These are phyloP conservation scores for Leonotis leonurus DNA, from an alignment of 257 asterid species.

Conservation along the genomic window DNA sequence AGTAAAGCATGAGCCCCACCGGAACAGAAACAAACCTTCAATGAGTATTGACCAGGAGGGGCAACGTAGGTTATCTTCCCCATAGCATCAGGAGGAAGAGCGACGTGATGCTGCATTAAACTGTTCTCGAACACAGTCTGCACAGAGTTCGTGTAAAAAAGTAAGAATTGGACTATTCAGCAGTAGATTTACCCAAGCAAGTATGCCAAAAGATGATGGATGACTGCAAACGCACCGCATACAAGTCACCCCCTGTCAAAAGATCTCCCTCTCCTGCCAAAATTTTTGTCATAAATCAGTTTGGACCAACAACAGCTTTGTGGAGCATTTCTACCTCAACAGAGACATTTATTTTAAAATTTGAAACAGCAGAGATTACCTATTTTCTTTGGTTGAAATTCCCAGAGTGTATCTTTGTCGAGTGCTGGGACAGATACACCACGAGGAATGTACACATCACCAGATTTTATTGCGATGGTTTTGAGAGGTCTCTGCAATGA, in stretches of 20 bases:
- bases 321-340: conserved; percentile 2
- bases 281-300: conserved; percentile 9
- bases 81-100: conserved; percentile 96
- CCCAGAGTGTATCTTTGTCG: conserved; percentile 95
- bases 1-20: conserved; percentile 8
- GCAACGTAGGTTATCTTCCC: conserved; percentile 91
- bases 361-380: conserved; percentile 33
- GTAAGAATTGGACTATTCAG: background rate
- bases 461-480: conserved; percentile 89
- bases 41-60: conserved; percentile 86
- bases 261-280: conserved; percentile 87
- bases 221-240: conserved; percentile 65
- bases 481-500: conserved; percentile 87
- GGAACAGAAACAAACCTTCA: conserved; percentile 53
- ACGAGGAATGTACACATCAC: conserved; percentile 99
- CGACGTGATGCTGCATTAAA: conserved; percentile 80
- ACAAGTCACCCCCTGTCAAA: conserved; percentile 89
- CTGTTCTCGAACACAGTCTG: conserved; percentile 88
- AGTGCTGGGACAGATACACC: conserved; percentile 98
- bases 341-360: background rate
- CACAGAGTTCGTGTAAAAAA: conserved; percentile 17
- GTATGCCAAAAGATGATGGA: conserved; percentile 1
- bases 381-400: conserved; percentile 84
- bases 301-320: background rate
- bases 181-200: conserved; percentile 6